phyloP scores from a whole-genome alignment of 768 basidiomycete genomes.

The Hypsizygus marmoreus region DNA sequence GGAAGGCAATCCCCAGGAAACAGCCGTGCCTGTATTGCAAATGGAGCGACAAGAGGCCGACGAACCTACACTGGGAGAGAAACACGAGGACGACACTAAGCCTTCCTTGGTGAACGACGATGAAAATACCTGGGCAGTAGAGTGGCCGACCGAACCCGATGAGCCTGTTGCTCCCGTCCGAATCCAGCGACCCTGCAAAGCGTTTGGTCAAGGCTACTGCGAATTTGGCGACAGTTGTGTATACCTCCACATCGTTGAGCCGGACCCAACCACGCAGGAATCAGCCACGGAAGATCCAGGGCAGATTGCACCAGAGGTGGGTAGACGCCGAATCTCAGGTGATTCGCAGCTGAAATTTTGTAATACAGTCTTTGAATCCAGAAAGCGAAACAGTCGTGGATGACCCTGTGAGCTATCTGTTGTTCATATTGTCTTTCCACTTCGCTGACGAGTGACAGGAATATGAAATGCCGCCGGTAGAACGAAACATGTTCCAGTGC shows the following conservation, averaged over 20 bases:
- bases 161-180: slow-evolving; percentile 9
- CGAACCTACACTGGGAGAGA: neutral
- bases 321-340: too few species aligned
- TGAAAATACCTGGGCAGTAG: slow-evolving; percentile 18
- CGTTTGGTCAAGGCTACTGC: slow-evolving; percentile 38
- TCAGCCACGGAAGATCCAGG: slow-evolving; percentile 9
- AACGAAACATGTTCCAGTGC: slow-evolving; percentile 26
- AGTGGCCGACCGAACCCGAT: slow-evolving; percentile 17
- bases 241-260: slow-evolving; percentile 27
- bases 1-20: too few species aligned
- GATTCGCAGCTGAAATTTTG: too few species aligned
- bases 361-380: too few species aligned
- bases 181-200: slow-evolving; percentile 31
- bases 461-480: slow-evolving; percentile 11
- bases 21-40: too few species aligned
- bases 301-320: slow-evolving; percentile 2
- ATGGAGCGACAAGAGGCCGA: too few species aligned
- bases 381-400: too few species aligned
- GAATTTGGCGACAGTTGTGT: slow-evolving; percentile 27
- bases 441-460: neutral
- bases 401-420: too few species aligned
- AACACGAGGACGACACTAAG: neutral
- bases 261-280: slow-evolving; percentile 12
- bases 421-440: neutral
- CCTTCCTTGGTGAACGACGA: slow-evolving; percentile 9